Evolutionary conservation across 306 rosid species (phyloP).

Genomic region (Rosa rugosa): DNA sequence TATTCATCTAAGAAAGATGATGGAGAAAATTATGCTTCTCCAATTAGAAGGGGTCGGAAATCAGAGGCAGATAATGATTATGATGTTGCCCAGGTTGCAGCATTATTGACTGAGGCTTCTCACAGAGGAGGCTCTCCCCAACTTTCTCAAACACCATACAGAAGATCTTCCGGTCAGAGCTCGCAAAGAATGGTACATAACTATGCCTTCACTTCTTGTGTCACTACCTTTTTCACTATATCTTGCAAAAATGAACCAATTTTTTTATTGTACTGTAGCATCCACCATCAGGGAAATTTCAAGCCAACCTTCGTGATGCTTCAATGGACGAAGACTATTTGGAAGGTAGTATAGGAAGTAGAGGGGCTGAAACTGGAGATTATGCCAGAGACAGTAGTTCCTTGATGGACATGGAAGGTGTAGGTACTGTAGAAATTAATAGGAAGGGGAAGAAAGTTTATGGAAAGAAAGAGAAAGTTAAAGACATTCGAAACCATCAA

Average conservation of each 20-base stretch:
- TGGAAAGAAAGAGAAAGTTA: conserved; percentile 58
- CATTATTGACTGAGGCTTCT: conserved; percentile 65
- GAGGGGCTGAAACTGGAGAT: conserved; percentile 76
- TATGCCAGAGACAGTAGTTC: conserved; percentile 55
- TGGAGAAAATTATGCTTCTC: conserved; percentile 40
- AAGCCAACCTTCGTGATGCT: conserved; percentile 43
- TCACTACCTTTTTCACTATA: neutral
- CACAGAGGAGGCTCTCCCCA: conserved; percentile 67
- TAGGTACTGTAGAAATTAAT: conserved; percentile 51
- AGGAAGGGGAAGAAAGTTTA: conserved; percentile 47
- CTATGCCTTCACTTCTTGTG: conserved; percentile 2
- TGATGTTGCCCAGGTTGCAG: conserved; percentile 55
- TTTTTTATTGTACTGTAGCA: conserved; percentile 32
- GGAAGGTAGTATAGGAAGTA: conserved; percentile 66
- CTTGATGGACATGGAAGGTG: conserved; percentile 57
- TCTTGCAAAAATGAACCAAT: conserved; percentile 6
- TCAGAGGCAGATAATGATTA: conserved; percentile 52
- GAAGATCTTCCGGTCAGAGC: conserved; percentile 48
- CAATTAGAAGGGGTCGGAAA: conserved; percentile 44
- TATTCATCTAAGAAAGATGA: conserved; percentile 46
- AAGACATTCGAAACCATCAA: conserved; percentile 44
- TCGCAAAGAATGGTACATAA: conserved; percentile 49
- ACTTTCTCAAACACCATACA: conserved; percentile 43
- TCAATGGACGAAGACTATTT: conserved; percentile 51
- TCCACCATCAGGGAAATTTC: conserved; percentile 38